phyloP scores from a whole-genome alignment of 176 grass and related monocot genomes.

The Juncus effusus region DNA sequence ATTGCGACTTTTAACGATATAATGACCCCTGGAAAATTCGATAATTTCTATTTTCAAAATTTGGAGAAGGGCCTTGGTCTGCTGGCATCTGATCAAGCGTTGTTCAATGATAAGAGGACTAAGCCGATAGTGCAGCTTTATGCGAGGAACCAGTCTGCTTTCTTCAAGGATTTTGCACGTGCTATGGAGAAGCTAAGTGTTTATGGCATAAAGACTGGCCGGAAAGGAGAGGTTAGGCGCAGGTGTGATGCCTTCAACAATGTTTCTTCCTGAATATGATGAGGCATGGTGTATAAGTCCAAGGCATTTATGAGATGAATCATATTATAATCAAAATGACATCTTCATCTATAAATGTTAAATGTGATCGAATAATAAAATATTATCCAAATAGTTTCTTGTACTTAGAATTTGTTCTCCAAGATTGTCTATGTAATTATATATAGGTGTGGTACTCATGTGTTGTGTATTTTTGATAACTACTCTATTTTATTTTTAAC shows the following conservation, averaged over 20 bases:
- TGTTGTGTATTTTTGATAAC: no score
- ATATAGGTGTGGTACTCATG: no score
- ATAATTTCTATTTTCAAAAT: conserved; percentile 86
- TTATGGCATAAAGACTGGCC: conserved; percentile 52
- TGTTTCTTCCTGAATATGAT: conserved; percentile 29
- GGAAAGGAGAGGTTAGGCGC: conserved; percentile 61
- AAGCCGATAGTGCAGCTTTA: conserved; percentile 62
- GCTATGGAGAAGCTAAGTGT: conserved; percentile 83
- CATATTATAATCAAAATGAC: no score
- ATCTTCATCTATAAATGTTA: no score
- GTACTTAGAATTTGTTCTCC: no score
- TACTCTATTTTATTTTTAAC: no score
- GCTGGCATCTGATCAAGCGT: conserved; percentile 56
- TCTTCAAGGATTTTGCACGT: conserved; percentile 63
- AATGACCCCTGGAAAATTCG: conserved; percentile 66
- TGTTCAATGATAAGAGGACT: conserved; percentile 50
- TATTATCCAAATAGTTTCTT: no score
- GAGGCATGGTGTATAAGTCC: no score
- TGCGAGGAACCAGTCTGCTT: conserved; percentile 49
- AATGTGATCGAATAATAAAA: no score
- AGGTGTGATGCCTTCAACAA: conserved; percentile 68
- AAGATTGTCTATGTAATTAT: no score
- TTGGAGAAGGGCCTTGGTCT: conserved; percentile 59
- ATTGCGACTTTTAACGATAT: conserved; percentile 51
- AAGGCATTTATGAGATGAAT: no score